phyloP scores from a whole-genome alignment of 2,329 filamentous ascomycete genomes.

The Botrytis byssoidea region DNA sequence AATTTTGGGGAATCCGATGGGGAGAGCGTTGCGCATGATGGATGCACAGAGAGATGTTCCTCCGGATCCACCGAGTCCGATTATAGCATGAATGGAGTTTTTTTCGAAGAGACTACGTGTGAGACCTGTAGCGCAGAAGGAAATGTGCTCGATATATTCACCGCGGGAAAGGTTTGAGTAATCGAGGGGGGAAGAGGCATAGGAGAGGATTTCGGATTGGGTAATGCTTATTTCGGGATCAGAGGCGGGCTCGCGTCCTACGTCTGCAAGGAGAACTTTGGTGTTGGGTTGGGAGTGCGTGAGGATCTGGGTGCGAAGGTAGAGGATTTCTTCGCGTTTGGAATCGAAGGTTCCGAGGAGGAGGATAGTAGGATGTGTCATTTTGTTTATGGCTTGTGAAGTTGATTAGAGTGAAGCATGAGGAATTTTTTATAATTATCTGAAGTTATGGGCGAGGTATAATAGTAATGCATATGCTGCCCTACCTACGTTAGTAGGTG shows the following conservation, averaged over 20 bases:
- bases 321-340: constrained; percentile 59
- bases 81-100: constrained; percentile 51
- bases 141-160: constrained; percentile 58
- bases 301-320: constrained; percentile 48
- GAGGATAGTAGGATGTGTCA: constrained; percentile 45
- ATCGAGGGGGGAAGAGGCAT: constrained; percentile 36
- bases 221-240: constrained; percentile 49
- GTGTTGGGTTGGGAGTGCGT: constrained; percentile 23
- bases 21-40: constrained; percentile 59
- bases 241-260: constrained; percentile 48
- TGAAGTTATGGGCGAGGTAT: not conserved
- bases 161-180: constrained; percentile 47
- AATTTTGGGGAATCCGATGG: constrained; percentile 67
- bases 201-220: constrained; percentile 44
- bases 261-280: constrained; percentile 52
- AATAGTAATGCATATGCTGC: not conserved
- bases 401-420: not conserved
- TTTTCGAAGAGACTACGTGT: constrained; percentile 44
- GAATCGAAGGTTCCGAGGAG: constrained; percentile 63
- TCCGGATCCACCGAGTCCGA: constrained; percentile 61
- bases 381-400: constrained; percentile 12
- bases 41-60: constrained; percentile 60
- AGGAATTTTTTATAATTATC: not conserved
- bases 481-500: not conserved
- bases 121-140: constrained; percentile 45